phyloP scores from a whole-genome alignment of 805 yeast species.

The Candida xiaguanensis region DNA sequence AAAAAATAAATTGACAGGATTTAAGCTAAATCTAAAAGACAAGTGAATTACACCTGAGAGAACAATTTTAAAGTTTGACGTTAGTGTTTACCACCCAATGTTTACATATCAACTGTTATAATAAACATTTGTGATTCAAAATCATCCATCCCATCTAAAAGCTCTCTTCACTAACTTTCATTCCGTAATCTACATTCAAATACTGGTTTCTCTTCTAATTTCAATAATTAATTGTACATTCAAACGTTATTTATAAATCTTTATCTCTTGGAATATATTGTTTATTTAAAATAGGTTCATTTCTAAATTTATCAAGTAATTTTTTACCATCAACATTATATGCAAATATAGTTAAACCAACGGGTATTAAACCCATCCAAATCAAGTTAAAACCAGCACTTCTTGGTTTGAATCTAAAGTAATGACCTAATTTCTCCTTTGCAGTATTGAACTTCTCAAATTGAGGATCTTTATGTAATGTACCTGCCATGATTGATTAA shows the following conservation, averaged over 20 bases:
- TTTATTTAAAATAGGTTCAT: constrained; percentile 28
- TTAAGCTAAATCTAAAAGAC: no score
- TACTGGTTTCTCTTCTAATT: neutral
- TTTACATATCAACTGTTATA: no score
- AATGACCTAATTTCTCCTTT: constrained; percentile 38
- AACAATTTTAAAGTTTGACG: no score
- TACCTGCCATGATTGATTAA: constrained; percentile 33
- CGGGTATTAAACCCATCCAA: constrained; percentile 37
- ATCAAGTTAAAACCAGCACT: constrained; percentile 33
- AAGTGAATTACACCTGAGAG: no score
- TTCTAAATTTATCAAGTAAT: constrained; percentile 33
- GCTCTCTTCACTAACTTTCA: no score
- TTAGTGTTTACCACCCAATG: no score
- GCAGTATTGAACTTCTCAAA: constrained; percentile 40
- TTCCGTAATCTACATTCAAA: neutral
- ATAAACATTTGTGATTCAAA: no score
- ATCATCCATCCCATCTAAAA: no score
- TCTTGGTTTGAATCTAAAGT: constrained; percentile 40
- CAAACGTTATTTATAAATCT: constrained; percentile 29
- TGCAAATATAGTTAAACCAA: constrained; percentile 32
- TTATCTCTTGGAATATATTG: constrained; percentile 42
- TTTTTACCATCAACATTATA: constrained; percentile 38
- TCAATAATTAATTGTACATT: neutral
- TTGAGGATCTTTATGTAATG: constrained; percentile 40
- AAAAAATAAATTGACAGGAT: no score